Percentiles rank a stretch among this genome's conserved stretches.
Conservation (phyloP, 2,329 filamentous ascomycete genomes). For the Neocucurbitaria cava region DNA sequence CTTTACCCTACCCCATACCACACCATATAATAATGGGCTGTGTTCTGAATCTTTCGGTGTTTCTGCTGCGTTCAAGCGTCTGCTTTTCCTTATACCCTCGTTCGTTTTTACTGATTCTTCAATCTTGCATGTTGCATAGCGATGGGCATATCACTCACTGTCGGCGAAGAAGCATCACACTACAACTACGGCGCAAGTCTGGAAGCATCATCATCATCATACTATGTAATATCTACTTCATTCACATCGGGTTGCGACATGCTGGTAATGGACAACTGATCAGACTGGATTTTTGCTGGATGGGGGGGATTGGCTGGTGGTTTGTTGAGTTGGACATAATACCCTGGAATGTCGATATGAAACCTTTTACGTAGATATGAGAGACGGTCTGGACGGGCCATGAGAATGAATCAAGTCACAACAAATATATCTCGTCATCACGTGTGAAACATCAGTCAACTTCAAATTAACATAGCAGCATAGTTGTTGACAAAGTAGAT, state of each 20-base stretch:
- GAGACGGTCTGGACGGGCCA: constrained; percentile 3
- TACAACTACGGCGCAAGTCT: neutral
- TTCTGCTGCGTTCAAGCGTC: constrained; percentile 47
- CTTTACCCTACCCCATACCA: constrained; percentile 10
- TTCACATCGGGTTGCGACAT: constrained; percentile 31
- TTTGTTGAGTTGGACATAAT: constrained; percentile 11
- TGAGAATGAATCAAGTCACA: constrained; percentile 12
- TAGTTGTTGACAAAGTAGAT: too few relatives aligned
- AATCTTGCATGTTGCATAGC: constrained; percentile 45
- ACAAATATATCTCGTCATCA: neutral
- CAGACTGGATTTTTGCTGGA: neutral
- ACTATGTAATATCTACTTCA: constrained; percentile 24
- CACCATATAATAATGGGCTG: constrained; percentile 19
- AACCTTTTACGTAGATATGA: constrained; percentile 20
- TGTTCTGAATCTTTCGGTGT: constrained; percentile 13
- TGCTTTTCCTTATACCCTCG: constrained; percentile 44
- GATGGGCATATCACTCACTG: constrained; percentile 30
- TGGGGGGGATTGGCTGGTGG: neutral
- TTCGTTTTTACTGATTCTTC: constrained; percentile 8
- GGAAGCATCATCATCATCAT: constrained; percentile 15
- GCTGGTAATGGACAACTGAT: constrained; percentile 43
- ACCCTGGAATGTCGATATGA: constrained; percentile 18
- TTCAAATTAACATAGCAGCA: too few relatives aligned
- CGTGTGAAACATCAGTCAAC: neutral
- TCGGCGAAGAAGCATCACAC: constrained; percentile 14